phyloP scores from a whole-genome alignment of 1,284 basidiomycete species.

The Ceratobasidium sp. region DNA sequence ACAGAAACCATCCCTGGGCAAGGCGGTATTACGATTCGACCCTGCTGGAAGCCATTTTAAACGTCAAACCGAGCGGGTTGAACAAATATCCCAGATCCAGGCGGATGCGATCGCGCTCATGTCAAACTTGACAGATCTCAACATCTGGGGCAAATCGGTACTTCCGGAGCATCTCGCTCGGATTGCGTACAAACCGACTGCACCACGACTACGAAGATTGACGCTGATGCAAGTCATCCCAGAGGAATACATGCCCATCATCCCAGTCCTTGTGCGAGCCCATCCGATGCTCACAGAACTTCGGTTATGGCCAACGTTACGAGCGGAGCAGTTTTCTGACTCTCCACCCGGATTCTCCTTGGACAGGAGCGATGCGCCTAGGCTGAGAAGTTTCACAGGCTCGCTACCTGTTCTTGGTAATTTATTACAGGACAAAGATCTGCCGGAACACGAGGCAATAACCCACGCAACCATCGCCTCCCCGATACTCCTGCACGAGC shows the following conservation, averaged over 20 bases:
- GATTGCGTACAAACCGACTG: slow-evolving; percentile 12
- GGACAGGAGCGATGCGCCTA: slow-evolving; percentile 23
- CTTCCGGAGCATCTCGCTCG: slow-evolving; percentile 15
- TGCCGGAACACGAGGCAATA: background rate
- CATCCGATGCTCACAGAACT: slow-evolving; percentile 26
- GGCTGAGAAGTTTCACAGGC: slow-evolving; percentile 29
- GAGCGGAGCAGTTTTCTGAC: slow-evolving; percentile 36
- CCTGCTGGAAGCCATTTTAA: slow-evolving; percentile 24
- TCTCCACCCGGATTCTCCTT: slow-evolving; percentile 21
- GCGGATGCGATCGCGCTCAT: slow-evolving; percentile 23
- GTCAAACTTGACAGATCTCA: slow-evolving; percentile 23
- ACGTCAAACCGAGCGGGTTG: background rate
- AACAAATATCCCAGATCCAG: slow-evolving; percentile 9
- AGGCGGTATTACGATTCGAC: slow-evolving; percentile 29
- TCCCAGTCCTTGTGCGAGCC: slow-evolving; percentile 27
- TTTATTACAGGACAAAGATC: slow-evolving; percentile 22
- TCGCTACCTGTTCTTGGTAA: slow-evolving; percentile 25
- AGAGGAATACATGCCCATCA: slow-evolving; percentile 22
- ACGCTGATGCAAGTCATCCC: slow-evolving; percentile 37
- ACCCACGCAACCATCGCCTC: slow-evolving; percentile 34
- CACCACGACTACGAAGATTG: background rate
- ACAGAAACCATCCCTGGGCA: slow-evolving; percentile 15
- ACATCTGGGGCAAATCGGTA: slow-evolving; percentile 31
- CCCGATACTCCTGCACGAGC: slow-evolving; percentile 30
- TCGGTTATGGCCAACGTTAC: slow-evolving; percentile 25